Evolutionary conservation across 345 rosid genomes (phyloP).

Genomic region (Geranium brycei): DNA sequence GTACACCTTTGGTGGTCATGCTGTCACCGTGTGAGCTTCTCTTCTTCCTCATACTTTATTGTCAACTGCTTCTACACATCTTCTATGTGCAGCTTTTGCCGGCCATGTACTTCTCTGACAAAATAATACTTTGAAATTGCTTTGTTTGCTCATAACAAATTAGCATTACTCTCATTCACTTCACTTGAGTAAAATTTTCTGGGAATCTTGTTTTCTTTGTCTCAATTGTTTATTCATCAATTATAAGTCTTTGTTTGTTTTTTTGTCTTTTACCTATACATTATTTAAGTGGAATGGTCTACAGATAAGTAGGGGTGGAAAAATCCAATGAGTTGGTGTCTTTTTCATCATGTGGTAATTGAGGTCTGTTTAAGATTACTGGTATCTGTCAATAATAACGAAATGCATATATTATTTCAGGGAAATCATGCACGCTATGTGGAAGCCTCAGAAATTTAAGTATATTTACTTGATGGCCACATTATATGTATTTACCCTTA

Average conservation of each 20-base stretch:
- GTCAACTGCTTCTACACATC: slow-evolving; percentile 40
- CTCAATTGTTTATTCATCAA: background rate
- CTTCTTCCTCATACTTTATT: background rate
- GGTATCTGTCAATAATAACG: no score
- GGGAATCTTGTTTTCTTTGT: background rate
- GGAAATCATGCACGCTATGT: slow-evolving; percentile 99
- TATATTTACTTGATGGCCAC: slow-evolving; percentile 89
- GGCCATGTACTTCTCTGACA: slow-evolving; percentile 27
- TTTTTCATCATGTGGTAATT: slow-evolving; percentile 1
- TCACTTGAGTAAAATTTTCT: background rate
- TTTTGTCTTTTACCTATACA: slow-evolving; percentile 12
- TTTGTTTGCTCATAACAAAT: no score
- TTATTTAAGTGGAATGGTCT: slow-evolving; percentile 14
- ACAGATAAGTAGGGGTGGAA: background rate
- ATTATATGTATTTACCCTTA: slow-evolving; percentile 80
- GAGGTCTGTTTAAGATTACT: background rate
- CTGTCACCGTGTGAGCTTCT: slow-evolving; percentile 85
- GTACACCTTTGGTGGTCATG: slow-evolving; percentile 97
- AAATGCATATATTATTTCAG: slow-evolving; percentile 18
- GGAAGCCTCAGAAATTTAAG: slow-evolving; percentile 98
- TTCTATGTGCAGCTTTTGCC: slow-evolving; percentile 85
- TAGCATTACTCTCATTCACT: no score
- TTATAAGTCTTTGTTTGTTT: slow-evolving; percentile 3
- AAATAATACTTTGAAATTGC: slow-evolving; percentile 12
- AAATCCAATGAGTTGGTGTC: slow-evolving; percentile 9